Evolutionary conservation across 2,329 filamentous ascomycete genomes (phyloP).

Genomic region (Blumeria hordei): DNA sequence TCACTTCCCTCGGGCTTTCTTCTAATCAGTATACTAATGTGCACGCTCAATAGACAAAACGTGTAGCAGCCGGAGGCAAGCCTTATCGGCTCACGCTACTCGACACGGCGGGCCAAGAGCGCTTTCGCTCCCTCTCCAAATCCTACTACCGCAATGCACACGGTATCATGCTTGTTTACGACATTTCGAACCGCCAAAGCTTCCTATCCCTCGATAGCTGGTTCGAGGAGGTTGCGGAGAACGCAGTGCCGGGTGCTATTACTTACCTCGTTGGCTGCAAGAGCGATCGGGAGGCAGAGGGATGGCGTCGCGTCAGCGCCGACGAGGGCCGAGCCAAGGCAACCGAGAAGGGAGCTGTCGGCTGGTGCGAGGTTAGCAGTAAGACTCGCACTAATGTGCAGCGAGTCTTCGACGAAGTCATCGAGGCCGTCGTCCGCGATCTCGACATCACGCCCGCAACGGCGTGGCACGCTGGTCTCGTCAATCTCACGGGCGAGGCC

Average conservation of each 20-base stretch:
- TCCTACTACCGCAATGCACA: conserved; percentile 93
- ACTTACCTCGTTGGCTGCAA: conserved; percentile 28
- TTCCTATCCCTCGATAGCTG: conserved; percentile 28
- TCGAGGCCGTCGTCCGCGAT: conserved; percentile 23
- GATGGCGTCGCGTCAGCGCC: conserved; percentile 19
- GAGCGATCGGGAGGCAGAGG: conserved; percentile 20
- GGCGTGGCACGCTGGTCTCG: no score
- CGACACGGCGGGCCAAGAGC: conserved; percentile 88
- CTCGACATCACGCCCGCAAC: no score
- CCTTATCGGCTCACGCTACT: conserved; percentile 28
- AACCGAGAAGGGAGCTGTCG: conserved; percentile 19
- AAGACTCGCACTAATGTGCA: conserved; percentile 28
- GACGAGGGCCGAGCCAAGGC: conserved; percentile 26
- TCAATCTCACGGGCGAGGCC: no score
- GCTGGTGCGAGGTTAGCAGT: conserved; percentile 29
- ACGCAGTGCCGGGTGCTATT: conserved; percentile 24
- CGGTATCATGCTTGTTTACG: conserved; percentile 88
- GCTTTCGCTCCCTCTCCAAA: conserved; percentile 80
- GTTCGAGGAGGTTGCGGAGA: conserved; percentile 27
- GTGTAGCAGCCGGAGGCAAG: conserved; percentile 25
- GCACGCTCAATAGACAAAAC: conserved; percentile 21
- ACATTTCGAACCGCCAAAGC: conserved; percentile 42
- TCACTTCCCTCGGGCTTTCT: background rate
- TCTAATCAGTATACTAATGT: background rate
- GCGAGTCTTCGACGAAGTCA: conserved; percentile 26